Evolutionary conservation across 805 yeast species (phyloP).

Genomic region (Yamadazyma laniorum): DNA sequence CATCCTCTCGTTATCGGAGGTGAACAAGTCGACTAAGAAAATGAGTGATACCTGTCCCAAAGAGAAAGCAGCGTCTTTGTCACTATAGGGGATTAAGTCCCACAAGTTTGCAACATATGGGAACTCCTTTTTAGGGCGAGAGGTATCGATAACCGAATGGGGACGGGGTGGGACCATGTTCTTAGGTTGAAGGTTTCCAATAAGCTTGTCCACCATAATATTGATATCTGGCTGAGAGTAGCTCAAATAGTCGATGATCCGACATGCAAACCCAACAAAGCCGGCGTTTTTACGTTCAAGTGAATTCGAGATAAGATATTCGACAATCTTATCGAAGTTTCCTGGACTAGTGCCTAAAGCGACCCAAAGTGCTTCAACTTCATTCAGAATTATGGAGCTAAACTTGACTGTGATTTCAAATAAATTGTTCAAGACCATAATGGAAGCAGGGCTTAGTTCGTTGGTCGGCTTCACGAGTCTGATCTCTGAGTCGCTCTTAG

Average conservation of each 20-base stretch:
- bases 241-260: constrained; percentile 76
- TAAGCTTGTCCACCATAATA: constrained; percentile 56
- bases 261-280: constrained; percentile 77
- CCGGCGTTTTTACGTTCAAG: constrained; percentile 65
- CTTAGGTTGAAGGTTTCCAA: constrained; percentile 75
- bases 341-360: constrained; percentile 74
- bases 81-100: constrained; percentile 49
- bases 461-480: constrained; percentile 3
- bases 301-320: constrained; percentile 66
- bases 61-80: constrained; percentile 76
- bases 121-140: constrained; percentile 23
- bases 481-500: constrained; percentile 7
- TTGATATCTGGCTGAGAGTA: constrained; percentile 47
- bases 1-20: constrained; percentile 63
- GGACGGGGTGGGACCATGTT: constrained; percentile 78
- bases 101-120: constrained; percentile 80
- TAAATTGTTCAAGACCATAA: constrained; percentile 76
- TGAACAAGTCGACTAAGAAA: constrained; percentile 76
- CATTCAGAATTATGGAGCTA: constrained; percentile 73
- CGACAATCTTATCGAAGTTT: constrained; percentile 72
- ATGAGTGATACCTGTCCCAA: constrained; percentile 84
- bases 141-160: constrained; percentile 7
- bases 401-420: constrained; percentile 82
- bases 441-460: constrained; percentile 28
- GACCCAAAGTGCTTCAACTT: constrained; percentile 93